These are phyloP conservation scores for Borealophlyctis nickersoniae DNA, from an alignment of 192 early-diverging fungal species.

Conservation along the genomic window DNA sequence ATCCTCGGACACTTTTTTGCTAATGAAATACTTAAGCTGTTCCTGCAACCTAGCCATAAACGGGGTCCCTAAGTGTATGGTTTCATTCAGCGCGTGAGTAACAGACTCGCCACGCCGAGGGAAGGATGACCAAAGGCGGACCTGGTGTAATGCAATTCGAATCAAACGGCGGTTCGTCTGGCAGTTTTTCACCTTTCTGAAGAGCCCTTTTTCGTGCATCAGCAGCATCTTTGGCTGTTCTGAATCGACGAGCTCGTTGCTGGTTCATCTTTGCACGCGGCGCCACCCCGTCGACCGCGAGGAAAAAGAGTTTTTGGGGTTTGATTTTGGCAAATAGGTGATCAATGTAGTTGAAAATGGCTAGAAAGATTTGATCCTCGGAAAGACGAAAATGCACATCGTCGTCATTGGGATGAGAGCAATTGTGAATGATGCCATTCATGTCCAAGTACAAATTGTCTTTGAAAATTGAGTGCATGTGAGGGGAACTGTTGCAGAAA, in stretches of 20 bases:
- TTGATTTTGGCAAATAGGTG: constrained; percentile 88
- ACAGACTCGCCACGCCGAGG: not conserved
- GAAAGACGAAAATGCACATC: constrained; percentile 84
- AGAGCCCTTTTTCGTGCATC: constrained; percentile 65
- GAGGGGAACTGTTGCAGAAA: too few species aligned
- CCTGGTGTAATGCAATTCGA: constrained; percentile 61
- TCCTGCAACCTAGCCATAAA: constrained; percentile 92
- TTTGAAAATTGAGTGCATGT: constrained; percentile 10
- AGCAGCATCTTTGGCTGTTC: constrained; percentile 54
- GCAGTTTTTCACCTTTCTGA: constrained; percentile 65
- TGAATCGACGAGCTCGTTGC: constrained; percentile 55
- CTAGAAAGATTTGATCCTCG: constrained; percentile 90
- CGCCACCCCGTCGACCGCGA: constrained; percentile 83
- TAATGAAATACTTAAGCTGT: constrained; percentile 85
- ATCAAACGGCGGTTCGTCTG: constrained; percentile 53
- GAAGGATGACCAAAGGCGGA: constrained; percentile 8
- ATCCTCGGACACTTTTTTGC: constrained; percentile 81
- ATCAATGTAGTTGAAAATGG: constrained; percentile 96
- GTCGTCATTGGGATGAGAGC: constrained; percentile 89
- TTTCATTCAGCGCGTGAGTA: not conserved
- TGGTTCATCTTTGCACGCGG: constrained; percentile 66
- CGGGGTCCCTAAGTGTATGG: constrained; percentile 64
- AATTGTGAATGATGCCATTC: constrained; percentile 98
- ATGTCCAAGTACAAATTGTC: constrained; percentile 98
- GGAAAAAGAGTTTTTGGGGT: constrained; percentile 90